Conservation (phyloP, 768 basidiomycete genomes). For the Naganishia vaughanmartiniae region DNA sequence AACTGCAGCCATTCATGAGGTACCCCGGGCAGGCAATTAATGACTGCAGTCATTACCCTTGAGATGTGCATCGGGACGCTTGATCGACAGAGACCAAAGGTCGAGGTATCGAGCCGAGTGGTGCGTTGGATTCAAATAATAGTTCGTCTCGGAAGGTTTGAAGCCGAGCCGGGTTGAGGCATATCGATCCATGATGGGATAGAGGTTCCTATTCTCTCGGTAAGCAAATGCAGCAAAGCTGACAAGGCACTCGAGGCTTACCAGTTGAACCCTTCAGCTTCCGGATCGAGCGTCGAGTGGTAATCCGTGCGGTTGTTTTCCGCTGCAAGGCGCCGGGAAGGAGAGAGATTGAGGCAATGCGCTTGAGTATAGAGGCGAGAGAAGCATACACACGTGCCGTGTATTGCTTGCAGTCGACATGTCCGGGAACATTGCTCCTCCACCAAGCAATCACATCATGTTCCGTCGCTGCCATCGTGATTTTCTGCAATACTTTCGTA, state of each 20-base stretch:
- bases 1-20: conserved; percentile 22
- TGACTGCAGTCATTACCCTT: conserved; percentile 21
- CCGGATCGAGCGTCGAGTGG: conserved; percentile 1
- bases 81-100: conserved; percentile 22
- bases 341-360: too few species aligned
- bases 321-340: conserved; percentile 6
- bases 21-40: conserved; percentile 11
- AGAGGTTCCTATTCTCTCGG: background rate
- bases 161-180: conserved; percentile 20
- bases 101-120: conserved; percentile 23
- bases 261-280: conserved; percentile 17
- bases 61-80: conserved; percentile 26
- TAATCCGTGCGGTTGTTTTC: conserved; percentile 18
- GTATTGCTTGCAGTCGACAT: conserved; percentile 21
- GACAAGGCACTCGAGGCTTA: too few species aligned
- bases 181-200: conserved; percentile 17
- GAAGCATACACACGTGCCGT: conserved; percentile 4
- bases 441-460: conserved; percentile 19
- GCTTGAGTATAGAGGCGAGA: background rate
- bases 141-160: background rate
- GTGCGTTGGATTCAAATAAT: background rate
- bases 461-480: background rate
- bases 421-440: conserved; percentile 17
- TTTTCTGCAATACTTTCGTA: conserved; percentile 9
- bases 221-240: too few species aligned